These are phyloP conservation scores for Taphrina pruni DNA, from an alignment of 1,139 yeast species.

Conservation along the genomic window DNA sequence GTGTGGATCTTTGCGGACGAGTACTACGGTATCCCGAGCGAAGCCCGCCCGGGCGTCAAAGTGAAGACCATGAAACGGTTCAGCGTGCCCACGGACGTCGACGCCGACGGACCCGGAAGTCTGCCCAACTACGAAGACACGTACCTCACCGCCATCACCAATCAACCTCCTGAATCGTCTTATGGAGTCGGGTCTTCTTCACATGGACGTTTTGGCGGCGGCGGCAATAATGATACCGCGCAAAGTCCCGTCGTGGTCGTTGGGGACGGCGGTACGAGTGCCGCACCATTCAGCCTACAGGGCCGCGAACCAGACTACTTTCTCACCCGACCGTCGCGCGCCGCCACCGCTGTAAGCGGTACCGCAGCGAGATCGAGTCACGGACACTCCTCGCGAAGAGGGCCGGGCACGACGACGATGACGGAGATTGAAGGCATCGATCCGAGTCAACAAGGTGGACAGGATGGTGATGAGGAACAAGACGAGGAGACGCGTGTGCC, in stretches of 20 bases:
- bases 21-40: conserved; percentile 35
- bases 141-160: conserved; percentile 29
- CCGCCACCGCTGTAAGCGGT: no score
- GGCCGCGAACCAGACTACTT: conserved; percentile 39
- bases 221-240: no score
- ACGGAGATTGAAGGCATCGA: conserved; percentile 8
- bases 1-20: conserved; percentile 40
- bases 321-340: not conserved
- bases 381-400: not conserved
- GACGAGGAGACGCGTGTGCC: conserved; percentile 18
- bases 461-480: not conserved
- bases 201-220: no score
- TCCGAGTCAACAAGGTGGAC: not conserved
- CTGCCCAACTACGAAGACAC: conserved; percentile 37
- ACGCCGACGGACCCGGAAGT: conserved; percentile 34
- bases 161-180: not conserved
- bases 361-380: not conserved
- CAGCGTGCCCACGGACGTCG: conserved; percentile 28
- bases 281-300: conserved; percentile 33
- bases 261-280: conserved; percentile 29
- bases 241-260: conserved; percentile 8
- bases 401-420: not conserved
- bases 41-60: conserved; percentile 24
- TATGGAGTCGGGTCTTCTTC: no score
- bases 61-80: conserved; percentile 28